Evolutionary conservation across 352 stramenopile genomes (phyloP), one percentile per base, ranked within the genome.

Genomic region (Phytophthora macrochlamydospora): DNA sequence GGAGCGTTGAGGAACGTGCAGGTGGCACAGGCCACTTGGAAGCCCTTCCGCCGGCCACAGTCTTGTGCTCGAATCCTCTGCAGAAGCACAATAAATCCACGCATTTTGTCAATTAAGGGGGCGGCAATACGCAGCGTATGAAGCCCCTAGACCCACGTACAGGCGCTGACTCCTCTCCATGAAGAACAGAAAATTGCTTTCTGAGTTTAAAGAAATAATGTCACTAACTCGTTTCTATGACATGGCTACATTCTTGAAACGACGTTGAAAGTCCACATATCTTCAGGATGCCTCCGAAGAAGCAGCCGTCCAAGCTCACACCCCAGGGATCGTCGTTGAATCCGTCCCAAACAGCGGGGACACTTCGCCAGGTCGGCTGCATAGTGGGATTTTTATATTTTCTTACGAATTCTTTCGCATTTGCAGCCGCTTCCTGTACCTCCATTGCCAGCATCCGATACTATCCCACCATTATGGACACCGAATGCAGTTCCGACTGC

Each of bases 1-100:
- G 74, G 59, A 2, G 69, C 62, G 48, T 93, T 95, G 48, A 95
- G 69, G 49, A 87, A 93, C 40, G 83, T 92, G 58, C 85, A 93
- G 43, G 71, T 80, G 4, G 60, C 37, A 48, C 85, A 93, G 35
- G 78, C 81, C 42, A 88, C 60, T 18, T 68, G 79, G 48, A 90
- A 79, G 59, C 56, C 70, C 65, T 88, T 90, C 53, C 69, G 38
- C 79, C 85, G 4, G 83, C 71, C 38, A 93, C 69, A 43, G 80
- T 87, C 64, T 89, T 88, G 60, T 77, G 76, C 37, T 79, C 65
- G 18, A 83, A 51, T 7, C 56, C n/a, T 29, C 71, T 83, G 56
- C 14, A 48, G 12, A 11, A 14, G 4, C 4, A 1, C 14, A 51
- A 14, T 14, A 18, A 51, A 50, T 31, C 35, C 46, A 11, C 32